These are phyloP conservation scores for Oenanthe sinensis DNA, from an alignment of 129 eudicot species.

Conservation along the genomic window DNA sequence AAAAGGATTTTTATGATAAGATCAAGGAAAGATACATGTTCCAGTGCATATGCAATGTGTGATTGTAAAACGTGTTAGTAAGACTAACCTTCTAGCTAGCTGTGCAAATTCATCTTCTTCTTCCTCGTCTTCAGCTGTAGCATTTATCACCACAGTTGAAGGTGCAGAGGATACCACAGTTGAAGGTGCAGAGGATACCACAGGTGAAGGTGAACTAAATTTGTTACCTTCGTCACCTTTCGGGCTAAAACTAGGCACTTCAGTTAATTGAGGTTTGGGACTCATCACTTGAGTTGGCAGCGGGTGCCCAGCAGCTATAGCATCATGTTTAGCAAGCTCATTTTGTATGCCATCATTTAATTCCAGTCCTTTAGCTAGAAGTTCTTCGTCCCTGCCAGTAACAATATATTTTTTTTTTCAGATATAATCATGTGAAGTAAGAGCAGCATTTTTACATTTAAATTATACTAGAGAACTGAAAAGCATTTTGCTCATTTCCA, in stretches of 20 bases:
- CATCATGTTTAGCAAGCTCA: constrained; percentile 75
- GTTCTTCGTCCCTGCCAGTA: constrained; percentile 70
- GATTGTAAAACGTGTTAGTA: background rate
- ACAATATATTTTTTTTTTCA: background rate
- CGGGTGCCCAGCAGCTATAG: constrained; percentile 74
- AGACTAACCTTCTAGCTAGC: constrained; percentile 53
- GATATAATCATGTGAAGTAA: background rate
- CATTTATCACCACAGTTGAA: constrained; percentile 14
- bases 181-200: constrained; percentile 26
- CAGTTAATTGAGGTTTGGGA: constrained; percentile 11
- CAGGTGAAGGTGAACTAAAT: constrained; percentile 19
- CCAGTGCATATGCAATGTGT: background rate
- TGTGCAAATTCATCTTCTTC: constrained; percentile 54
- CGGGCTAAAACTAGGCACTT: constrained; percentile 12
- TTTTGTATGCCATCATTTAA: constrained; percentile 56
- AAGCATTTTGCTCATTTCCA: background rate
- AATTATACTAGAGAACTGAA: background rate
- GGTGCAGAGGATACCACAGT: constrained; percentile 11
- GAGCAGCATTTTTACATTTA: background rate
- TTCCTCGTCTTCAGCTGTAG: constrained; percentile 49
- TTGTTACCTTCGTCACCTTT: constrained; percentile 27
- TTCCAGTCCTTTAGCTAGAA: constrained; percentile 70
- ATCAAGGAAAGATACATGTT: background rate
- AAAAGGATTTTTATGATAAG: background rate
- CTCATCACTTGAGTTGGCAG: constrained; percentile 31